phyloP scores from a whole-genome alignment of 108 stramenopile genomes.

The Skeletonema menzelii region DNA sequence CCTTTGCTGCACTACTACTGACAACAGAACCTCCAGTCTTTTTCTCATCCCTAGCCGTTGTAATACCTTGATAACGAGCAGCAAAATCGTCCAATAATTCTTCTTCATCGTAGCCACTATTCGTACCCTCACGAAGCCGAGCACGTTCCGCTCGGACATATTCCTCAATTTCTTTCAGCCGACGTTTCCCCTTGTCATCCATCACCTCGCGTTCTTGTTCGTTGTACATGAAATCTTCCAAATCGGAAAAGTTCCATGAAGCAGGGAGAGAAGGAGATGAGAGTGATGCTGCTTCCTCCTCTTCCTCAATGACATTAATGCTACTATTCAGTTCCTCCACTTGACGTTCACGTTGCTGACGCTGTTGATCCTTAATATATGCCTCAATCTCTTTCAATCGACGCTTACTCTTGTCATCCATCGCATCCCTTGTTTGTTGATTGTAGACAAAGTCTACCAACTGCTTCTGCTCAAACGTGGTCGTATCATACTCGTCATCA shows the following conservation, averaged over 20 bases:
- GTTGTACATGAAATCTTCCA: not conserved
- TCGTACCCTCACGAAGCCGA: not conserved
- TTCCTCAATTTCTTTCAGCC: not conserved
- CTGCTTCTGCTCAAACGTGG: not conserved
- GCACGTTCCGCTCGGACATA: not conserved
- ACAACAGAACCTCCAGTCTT: not conserved
- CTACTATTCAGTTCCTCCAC: not conserved
- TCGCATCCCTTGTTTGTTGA: not conserved
- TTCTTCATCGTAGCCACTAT: not conserved
- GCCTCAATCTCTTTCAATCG: conserved; percentile 1
- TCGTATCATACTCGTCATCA: not conserved
- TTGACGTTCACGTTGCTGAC: not conserved
- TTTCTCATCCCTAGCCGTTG: not conserved
- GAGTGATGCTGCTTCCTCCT: not conserved
- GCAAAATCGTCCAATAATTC: conserved; percentile 6
- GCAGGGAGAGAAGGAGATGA: not conserved
- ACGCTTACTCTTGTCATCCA: not conserved
- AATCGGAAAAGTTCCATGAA: not conserved
- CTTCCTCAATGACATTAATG: not conserved
- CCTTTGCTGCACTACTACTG: not conserved
- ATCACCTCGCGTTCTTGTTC: not conserved
- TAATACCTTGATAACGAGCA: not conserved
- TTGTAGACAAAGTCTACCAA: conserved; percentile 1
- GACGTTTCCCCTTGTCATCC: not conserved
- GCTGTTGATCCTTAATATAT: not conserved